A percentile compares a stretch with the other conserved stretches of the same genome.
These are phyloP conservation scores for Aspergillus unguis DNA, from an alignment of 2,329 filamentous ascomycete genomes.

Conservation along the genomic window DNA sequence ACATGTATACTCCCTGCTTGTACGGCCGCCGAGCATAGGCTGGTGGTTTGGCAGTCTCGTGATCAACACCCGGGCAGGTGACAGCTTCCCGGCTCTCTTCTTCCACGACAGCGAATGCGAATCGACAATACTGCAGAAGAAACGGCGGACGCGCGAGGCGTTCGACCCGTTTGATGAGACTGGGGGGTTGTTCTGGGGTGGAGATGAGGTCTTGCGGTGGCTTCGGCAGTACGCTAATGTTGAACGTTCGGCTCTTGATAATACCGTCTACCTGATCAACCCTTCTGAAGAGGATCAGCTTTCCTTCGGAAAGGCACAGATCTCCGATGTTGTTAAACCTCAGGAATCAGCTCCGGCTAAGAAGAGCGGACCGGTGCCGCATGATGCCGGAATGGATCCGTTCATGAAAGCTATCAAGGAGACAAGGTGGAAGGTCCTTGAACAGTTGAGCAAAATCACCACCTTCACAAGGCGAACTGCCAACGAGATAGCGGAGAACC, in stretches of 20 bases:
- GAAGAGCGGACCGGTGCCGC: slow-evolving; percentile 30
- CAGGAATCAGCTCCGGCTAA: slow-evolving; percentile 37
- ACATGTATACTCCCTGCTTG: slow-evolving; percentile 84
- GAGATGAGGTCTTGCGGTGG: slow-evolving; percentile 92
- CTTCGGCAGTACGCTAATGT: slow-evolving; percentile 77
- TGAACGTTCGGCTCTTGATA: slow-evolving; percentile 79
- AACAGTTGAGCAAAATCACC: slow-evolving; percentile 95
- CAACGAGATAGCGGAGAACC: slow-evolving; percentile 87
- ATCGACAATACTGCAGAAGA: slow-evolving; percentile 90
- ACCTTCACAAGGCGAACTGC: slow-evolving; percentile 91
- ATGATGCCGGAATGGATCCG: slow-evolving; percentile 81
- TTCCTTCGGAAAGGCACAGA: slow-evolving; percentile 62
- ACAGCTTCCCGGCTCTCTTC: slow-evolving; percentile 92
- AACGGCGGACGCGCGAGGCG: slow-evolving; percentile 73
- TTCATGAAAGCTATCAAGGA: slow-evolving; percentile 92
- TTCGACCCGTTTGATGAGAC: slow-evolving; percentile 87
- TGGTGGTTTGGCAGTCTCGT: slow-evolving; percentile 99
- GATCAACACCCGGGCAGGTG: slow-evolving; percentile 84
- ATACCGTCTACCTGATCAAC: slow-evolving; percentile 86
- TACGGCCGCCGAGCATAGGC: slow-evolving; percentile 86
- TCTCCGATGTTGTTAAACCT: slow-evolving; percentile 39
- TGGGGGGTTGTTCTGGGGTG: slow-evolving; percentile 89
- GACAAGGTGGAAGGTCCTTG: slow-evolving; percentile 91
- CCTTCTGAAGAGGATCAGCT: slow-evolving; percentile 79
- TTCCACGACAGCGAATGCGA: slow-evolving; percentile 98